phyloP scores from a whole-genome alignment of 2,329 filamentous ascomycete species.

The Hypoxylon sp. region DNA sequence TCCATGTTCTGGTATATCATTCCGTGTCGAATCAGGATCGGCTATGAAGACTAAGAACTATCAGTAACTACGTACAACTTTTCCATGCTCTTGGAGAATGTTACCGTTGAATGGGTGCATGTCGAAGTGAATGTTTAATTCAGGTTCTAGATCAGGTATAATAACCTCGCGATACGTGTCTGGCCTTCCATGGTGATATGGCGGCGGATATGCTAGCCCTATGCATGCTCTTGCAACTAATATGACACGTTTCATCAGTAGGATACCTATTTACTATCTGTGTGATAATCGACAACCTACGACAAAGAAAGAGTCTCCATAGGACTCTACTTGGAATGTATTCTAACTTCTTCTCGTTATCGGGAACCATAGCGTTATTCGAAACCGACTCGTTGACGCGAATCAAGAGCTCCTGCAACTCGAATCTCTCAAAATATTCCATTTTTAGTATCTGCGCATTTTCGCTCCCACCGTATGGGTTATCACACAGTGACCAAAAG shows the following conservation, averaged over 20 bases:
- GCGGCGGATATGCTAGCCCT: slow-evolving; percentile 36
- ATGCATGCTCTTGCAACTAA: slow-evolving; percentile 32
- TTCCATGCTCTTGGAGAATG: not conserved
- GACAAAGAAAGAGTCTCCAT: slow-evolving; percentile 36
- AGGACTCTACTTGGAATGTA: slow-evolving; percentile 29
- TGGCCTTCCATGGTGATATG: not conserved
- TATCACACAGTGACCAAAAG: not conserved
- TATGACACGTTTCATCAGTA: not conserved
- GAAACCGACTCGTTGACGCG: slow-evolving; percentile 25
- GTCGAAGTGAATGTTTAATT: slow-evolving; percentile 30
- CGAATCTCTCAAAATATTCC: slow-evolving; percentile 31
- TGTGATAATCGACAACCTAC: slow-evolving; percentile 5
- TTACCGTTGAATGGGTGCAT: slow-evolving; percentile 34
- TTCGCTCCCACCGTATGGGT: not conserved
- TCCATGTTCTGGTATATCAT: slow-evolving; percentile 18
- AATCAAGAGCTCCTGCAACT: slow-evolving; percentile 28
- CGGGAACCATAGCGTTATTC: slow-evolving; percentile 5
- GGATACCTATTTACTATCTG: not conserved
- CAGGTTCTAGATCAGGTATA: slow-evolving; percentile 1
- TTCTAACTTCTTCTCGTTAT: slow-evolving; percentile 26
- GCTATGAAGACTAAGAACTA: slow-evolving; percentile 29
- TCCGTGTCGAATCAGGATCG: not conserved
- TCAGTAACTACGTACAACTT: slow-evolving; percentile 7
- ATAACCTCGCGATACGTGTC: slow-evolving; percentile 13
- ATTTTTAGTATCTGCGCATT: slow-evolving; percentile 22